Conservation (phyloP, 208 protist genomes). For the Herpetomonas tarakana region DNA sequence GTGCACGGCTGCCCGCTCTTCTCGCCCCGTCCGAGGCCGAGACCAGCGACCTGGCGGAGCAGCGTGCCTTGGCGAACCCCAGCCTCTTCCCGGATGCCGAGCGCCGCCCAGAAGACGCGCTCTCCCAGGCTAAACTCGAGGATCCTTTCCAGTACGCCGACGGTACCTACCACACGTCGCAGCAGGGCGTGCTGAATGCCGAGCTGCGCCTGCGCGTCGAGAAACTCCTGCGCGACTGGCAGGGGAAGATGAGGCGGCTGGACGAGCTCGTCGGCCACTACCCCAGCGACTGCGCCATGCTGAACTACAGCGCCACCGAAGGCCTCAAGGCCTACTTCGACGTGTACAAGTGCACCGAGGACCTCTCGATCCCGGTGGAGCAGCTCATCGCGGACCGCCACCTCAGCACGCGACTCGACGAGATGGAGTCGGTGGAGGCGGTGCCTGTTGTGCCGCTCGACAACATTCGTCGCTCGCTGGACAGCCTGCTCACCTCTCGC, state of each 20-base stretch:
- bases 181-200: constrained; percentile 75
- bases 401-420: constrained; percentile 29
- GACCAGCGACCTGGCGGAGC: neutral
- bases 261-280: constrained; percentile 29
- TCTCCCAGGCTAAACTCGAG: constrained; percentile 25
- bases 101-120: constrained; percentile 23
- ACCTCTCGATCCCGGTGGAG: constrained; percentile 25
- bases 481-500: constrained; percentile 53
- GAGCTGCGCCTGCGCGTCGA: constrained; percentile 66
- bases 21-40: neutral
- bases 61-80: constrained; percentile 5
- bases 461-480: constrained; percentile 48
- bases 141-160: constrained; percentile 49
- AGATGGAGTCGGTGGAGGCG: constrained; percentile 27
- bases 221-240: constrained; percentile 43
- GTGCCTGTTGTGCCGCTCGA: constrained; percentile 38
- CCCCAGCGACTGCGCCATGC: constrained; percentile 30
- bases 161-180: constrained; percentile 65
- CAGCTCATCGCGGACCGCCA: constrained; percentile 35
- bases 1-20: constrained; percentile 10
- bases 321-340: constrained; percentile 40
- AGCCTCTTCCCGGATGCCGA: constrained; percentile 12
- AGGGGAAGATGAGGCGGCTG: constrained; percentile 37
- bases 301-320: constrained; percentile 34
- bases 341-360: constrained; percentile 64